Conservation (phyloP, 2,329 filamentous ascomycete species). For the Aphanocladium album region DNA sequence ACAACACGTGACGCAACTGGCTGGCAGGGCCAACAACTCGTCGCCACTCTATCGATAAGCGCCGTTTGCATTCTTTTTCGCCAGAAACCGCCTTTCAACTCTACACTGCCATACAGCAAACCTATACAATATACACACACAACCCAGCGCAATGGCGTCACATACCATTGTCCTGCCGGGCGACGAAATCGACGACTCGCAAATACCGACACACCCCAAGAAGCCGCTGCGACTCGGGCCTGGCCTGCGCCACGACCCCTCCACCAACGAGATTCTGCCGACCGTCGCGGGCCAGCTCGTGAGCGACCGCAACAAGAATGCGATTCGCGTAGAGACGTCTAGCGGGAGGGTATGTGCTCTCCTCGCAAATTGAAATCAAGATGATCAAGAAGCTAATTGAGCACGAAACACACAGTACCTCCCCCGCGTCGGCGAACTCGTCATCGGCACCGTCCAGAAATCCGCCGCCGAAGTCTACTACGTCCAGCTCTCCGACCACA, state of each 20-base stretch:
- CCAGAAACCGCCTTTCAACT: background rate
- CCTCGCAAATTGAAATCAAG: too few relatives aligned
- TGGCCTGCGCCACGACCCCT: slow-evolving; percentile 75
- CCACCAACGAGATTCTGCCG: slow-evolving; percentile 65
- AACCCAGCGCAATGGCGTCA: slow-evolving; percentile 44
- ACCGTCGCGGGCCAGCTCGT: slow-evolving; percentile 63
- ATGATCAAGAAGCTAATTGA: too few relatives aligned
- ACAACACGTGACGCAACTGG: background rate
- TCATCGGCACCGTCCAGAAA: slow-evolving; percentile 81
- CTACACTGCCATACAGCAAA: background rate
- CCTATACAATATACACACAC: background rate
- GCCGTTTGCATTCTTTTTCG: background rate
- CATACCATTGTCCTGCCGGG: slow-evolving; percentile 75
- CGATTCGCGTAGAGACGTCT: slow-evolving; percentile 70
- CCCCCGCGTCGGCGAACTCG: slow-evolving; percentile 74
- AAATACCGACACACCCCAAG: slow-evolving; percentile 64
- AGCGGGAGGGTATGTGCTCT: slow-evolving; percentile 57
- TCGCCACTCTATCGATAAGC: slow-evolving; percentile 6
- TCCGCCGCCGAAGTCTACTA: slow-evolving; percentile 73
- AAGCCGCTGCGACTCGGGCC: slow-evolving; percentile 75
- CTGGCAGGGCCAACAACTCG: background rate
- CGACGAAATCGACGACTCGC: slow-evolving; percentile 61
- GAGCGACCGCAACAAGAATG: slow-evolving; percentile 67
- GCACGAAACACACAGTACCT: slow-evolving; percentile 58
- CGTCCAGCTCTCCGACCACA: slow-evolving; percentile 66